phyloP scores from a whole-genome alignment of 1,284 basidiomycete genomes.

The Naganishia sp. region DNA sequence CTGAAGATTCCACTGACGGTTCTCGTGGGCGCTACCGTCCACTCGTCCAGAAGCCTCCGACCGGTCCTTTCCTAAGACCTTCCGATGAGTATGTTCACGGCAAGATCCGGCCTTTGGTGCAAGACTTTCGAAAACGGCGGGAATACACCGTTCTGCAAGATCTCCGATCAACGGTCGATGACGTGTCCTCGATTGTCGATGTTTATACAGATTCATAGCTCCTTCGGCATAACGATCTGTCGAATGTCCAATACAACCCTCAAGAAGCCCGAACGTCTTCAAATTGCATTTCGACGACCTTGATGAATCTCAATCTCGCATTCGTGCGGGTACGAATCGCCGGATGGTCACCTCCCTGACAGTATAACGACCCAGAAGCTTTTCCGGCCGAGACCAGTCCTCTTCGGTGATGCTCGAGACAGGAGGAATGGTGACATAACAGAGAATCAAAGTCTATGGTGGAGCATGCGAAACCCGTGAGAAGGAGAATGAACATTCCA shows the following conservation, averaged over 20 bases:
- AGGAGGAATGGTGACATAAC: constrained; percentile 84
- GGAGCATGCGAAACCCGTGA: constrained; percentile 7
- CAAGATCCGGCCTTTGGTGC: constrained; percentile 38
- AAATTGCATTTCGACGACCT: no score
- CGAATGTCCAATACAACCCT: no score
- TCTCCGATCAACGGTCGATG: constrained; percentile 34
- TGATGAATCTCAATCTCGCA: constrained; percentile 67
- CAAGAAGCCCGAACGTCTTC: no score
- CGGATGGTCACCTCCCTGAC: constrained; percentile 83
- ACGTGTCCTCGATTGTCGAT: constrained; percentile 37
- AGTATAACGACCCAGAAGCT: constrained; percentile 66
- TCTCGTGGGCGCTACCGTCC: background rate
- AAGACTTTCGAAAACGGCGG: constrained; percentile 36
- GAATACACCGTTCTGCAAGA: constrained; percentile 41
- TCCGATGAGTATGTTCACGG: constrained; percentile 33
- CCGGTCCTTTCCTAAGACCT: constrained; percentile 36
- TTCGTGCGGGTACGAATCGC: constrained; percentile 84
- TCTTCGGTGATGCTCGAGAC: constrained; percentile 47
- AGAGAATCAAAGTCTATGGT: constrained; percentile 78
- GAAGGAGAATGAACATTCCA: constrained; percentile 13
- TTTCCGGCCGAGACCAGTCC: constrained; percentile 67
- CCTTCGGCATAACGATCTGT: background rate
- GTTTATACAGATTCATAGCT: background rate
- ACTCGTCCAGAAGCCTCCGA: constrained; percentile 39
- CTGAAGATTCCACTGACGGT: background rate